A percentile compares a stretch with the other conserved stretches of the same genome.
Evolutionary conservation across 805 yeast genomes (phyloP).

Genomic region (Debaryomyces prosopidis): DNA sequence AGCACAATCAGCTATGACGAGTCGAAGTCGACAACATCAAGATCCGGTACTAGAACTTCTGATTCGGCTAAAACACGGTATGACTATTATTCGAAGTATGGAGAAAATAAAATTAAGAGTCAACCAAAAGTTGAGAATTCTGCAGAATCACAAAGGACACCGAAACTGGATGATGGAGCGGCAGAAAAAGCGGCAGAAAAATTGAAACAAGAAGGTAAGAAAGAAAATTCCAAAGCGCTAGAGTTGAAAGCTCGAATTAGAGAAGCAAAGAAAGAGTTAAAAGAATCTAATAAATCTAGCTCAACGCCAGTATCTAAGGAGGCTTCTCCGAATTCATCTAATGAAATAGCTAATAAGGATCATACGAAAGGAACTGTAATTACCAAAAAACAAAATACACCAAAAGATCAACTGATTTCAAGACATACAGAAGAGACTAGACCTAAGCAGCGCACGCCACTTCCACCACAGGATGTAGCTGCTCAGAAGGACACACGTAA

Average conservation of each 20-base stretch:
- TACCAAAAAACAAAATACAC: background rate
- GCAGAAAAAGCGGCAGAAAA: background rate
- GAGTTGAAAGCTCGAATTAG: conserved; percentile 8
- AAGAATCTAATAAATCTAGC: conserved; percentile 1
- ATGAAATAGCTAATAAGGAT: background rate
- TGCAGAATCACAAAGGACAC: background rate
- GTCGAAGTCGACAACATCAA: conserved; percentile 6
- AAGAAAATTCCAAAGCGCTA: conserved; percentile 2
- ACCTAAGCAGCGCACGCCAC: conserved; percentile 17
- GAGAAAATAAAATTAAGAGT: conserved; percentile 7
- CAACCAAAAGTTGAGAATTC: background rate
- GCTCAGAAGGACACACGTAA: conserved; percentile 7
- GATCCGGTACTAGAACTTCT: conserved; percentile 13
- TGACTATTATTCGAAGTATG: conserved; percentile 30
- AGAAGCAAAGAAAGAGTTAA: conserved; percentile 8
- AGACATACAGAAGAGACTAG: conserved; percentile 10
- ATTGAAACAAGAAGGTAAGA: background rate
- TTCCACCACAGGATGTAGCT: conserved; percentile 21
- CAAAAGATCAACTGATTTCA: background rate
- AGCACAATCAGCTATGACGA: conserved; percentile 20
- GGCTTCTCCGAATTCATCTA: background rate
- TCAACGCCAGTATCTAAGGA: background rate
- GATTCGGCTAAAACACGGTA: conserved; percentile 24
- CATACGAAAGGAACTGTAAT: background rate
- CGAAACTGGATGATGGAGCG: background rate